These are phyloP conservation scores for Senecio squalidus DNA, from an alignment of 140 eudicot species.

Conservation along the genomic window DNA sequence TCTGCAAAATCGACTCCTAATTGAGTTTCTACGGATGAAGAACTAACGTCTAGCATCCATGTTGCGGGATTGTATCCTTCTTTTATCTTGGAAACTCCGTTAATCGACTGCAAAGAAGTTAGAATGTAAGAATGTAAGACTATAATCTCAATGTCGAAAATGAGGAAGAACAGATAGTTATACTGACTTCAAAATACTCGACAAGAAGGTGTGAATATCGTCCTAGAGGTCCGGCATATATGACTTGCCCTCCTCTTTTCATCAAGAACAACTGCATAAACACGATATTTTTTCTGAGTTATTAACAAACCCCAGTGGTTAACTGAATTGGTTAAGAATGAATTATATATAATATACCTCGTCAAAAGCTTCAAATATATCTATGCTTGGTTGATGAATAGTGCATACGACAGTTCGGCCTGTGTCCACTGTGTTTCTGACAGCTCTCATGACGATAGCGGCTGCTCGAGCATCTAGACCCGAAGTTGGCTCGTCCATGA, in stretches of 20 bases:
- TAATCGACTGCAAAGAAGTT: slow-evolving; percentile 24
- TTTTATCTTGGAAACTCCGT: slow-evolving; percentile 51
- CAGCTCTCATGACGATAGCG: slow-evolving; percentile 77
- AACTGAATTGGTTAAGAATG: neutral
- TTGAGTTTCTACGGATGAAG: slow-evolving; percentile 44
- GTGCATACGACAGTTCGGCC: slow-evolving; percentile 82
- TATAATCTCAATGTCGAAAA: neutral
- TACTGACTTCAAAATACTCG: slow-evolving; percentile 61
- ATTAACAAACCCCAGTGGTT: neutral
- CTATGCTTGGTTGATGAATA: slow-evolving; percentile 83
- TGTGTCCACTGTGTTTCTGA: slow-evolving; percentile 75
- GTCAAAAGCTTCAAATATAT: slow-evolving; percentile 75
- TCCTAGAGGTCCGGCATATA: slow-evolving; percentile 74
- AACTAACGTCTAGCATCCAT: slow-evolving; percentile 71
- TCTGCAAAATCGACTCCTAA: slow-evolving; percentile 56
- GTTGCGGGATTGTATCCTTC: slow-evolving; percentile 72
- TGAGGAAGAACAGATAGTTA: slow-evolving; percentile 7
- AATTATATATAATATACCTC: slow-evolving; percentile 35
- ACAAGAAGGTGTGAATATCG: slow-evolving; percentile 53
- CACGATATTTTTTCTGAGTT: neutral
- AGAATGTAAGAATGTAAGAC: neutral
- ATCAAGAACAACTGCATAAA: slow-evolving; percentile 55
- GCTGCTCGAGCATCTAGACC: slow-evolving; percentile 84
- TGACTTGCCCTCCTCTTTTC: slow-evolving; percentile 89
- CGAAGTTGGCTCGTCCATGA: slow-evolving; percentile 83